These are phyloP conservation scores for Cinchona pubescens DNA, from an alignment of 257 asterid species.

Conservation along the genomic window DNA sequence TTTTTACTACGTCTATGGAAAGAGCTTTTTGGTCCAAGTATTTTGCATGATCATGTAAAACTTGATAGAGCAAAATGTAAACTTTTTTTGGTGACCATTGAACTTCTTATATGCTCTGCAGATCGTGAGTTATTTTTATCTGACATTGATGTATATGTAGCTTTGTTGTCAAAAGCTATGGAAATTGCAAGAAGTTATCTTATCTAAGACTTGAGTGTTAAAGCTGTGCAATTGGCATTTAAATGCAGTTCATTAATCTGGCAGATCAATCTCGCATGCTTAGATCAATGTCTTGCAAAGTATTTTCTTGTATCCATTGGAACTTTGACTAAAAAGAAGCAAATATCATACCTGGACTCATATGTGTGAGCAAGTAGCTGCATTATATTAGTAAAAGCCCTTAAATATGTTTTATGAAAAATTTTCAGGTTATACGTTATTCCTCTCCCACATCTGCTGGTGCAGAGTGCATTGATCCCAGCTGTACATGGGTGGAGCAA, in stretches of 20 bases:
- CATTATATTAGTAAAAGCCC: background rate
- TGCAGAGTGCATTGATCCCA: slow-evolving; percentile 91
- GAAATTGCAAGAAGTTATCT: background rate
- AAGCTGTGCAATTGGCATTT: background rate
- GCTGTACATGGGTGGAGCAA: slow-evolving; percentile 95
- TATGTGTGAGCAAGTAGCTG: background rate
- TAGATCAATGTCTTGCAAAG: background rate
- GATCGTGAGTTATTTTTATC: background rate
- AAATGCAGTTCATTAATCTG: background rate
- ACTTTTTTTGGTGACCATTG: background rate
- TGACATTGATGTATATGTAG: background rate
- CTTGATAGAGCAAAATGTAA: too few species aligned
- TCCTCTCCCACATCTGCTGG: slow-evolving; percentile 93
- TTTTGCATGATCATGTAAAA: background rate
- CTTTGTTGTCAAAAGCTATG: background rate
- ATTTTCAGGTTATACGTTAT: slow-evolving; percentile 71
- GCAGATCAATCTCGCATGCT: background rate
- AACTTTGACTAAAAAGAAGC: background rate
- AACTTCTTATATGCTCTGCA: background rate
- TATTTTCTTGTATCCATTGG: background rate
- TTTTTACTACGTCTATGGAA: too few species aligned
- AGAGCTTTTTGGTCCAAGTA: background rate
- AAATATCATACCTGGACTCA: background rate
- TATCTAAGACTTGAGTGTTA: background rate
- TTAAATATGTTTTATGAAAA: slow-evolving; percentile 14